Percentiles rank a stretch among this genome's conserved stretches.
These are phyloP conservation scores for Botrytis pseudocinerea DNA, from an alignment of 2,329 filamentous ascomycete species.

Conservation along the genomic window DNA sequence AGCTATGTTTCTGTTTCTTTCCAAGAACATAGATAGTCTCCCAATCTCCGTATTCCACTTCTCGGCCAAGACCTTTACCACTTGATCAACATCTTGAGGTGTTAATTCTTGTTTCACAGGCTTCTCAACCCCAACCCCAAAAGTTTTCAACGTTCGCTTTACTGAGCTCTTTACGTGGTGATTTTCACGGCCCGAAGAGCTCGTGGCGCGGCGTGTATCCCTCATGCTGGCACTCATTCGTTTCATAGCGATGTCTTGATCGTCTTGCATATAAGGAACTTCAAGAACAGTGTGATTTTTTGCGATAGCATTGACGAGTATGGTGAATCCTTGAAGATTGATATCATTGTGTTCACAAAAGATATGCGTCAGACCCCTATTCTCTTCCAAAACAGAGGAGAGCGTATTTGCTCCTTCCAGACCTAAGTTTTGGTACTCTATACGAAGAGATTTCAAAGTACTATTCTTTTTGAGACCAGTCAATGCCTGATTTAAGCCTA, in stretches of 20 bases:
- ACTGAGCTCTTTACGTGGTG: constrained; percentile 35
- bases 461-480: constrained; percentile 64
- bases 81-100: constrained; percentile 39
- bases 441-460: constrained; percentile 60
- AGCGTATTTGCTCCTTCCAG: constrained; percentile 69
- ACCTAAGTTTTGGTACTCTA: constrained; percentile 69
- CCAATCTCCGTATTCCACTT: constrained; percentile 39
- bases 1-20: constrained; percentile 39
- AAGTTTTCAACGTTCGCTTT: constrained; percentile 35
- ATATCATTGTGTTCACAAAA: constrained; percentile 73
- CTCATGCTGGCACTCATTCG: constrained; percentile 42
- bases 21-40: constrained; percentile 37
- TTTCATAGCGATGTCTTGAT: constrained; percentile 61
- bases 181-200: constrained; percentile 27
- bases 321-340: constrained; percentile 68
- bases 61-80: constrained; percentile 36
- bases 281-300: constrained; percentile 62
- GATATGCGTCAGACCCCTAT: constrained; percentile 62
- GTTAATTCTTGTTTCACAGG: constrained; percentile 35
- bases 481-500: constrained; percentile 66
- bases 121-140: constrained; percentile 34
- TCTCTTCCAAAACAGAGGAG: constrained; percentile 66
- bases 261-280: constrained; percentile 63
- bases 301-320: constrained; percentile 67
- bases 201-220: constrained; percentile 30